Evolutionary conservation across 306 rosid genomes (phyloP).

Genomic region (Fagus crenata): DNA sequence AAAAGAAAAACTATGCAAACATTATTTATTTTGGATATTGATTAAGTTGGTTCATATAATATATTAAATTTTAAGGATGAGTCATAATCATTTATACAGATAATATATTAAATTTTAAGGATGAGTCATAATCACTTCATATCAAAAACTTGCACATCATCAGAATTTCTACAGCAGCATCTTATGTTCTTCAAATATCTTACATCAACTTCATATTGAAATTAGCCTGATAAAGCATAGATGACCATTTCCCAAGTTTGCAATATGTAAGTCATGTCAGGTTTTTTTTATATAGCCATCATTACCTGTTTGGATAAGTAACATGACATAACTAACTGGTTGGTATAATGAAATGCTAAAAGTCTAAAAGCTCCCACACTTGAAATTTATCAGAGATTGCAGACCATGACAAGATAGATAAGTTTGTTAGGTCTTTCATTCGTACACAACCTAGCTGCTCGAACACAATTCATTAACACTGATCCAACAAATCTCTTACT

Average conservation of each 20-base stretch:
- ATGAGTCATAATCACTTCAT: not conserved
- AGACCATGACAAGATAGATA: conserved; percentile 7
- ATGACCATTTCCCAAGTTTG: not conserved
- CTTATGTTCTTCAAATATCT: conserved; percentile 2
- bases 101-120: not conserved
- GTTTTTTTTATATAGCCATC: not conserved
- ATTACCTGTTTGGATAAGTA: not conserved
- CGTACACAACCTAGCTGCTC: not conserved
- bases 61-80: too few species aligned
- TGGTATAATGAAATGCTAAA: not conserved
- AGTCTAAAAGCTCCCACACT: conserved; percentile 2
- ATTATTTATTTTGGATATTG: not conserved
- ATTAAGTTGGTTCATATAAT: not conserved
- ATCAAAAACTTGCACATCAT: not conserved
- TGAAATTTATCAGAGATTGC: not conserved
- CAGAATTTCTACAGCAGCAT: not conserved
- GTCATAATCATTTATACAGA: too few species aligned
- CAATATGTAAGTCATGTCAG: not conserved
- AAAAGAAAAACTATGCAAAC: too few species aligned
- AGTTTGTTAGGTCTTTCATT: not conserved
- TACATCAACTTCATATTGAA: not conserved
- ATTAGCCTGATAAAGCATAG: not conserved
- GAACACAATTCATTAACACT: not conserved
- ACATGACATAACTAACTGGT: not conserved
- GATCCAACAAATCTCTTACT: conserved; percentile 13